Percentiles rank a stretch among this genome's conserved stretches.
phyloP scores from a whole-genome alignment of 2,329 filamentous ascomycete species.

The Fusarium duplospermum region DNA sequence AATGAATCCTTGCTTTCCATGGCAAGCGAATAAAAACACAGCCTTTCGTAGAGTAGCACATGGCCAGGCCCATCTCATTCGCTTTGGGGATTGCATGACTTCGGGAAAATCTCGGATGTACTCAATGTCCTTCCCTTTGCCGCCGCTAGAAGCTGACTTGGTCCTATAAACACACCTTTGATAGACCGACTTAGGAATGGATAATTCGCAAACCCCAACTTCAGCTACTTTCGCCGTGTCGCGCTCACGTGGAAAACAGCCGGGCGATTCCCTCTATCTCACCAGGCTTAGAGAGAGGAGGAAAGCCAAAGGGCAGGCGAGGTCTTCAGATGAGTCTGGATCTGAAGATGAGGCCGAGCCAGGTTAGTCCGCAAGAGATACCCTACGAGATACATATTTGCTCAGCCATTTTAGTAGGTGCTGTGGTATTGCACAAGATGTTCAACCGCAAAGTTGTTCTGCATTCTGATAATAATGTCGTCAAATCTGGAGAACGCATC shows the following conservation, averaged over 20 bases:
- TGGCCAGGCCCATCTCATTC: no score
- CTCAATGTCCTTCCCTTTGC: neutral
- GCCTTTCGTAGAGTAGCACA: no score
- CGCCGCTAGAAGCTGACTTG: neutral
- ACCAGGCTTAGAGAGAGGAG: neutral
- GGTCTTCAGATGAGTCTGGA: neutral
- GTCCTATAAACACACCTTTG: neutral
- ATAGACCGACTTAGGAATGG: neutral
- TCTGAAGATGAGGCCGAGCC: neutral
- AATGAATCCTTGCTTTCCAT: no score
- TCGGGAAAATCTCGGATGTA: neutral
- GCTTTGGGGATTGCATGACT: no score
- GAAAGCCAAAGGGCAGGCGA: neutral
- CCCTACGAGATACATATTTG: rapidly evolving
- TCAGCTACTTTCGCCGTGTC: neutral
- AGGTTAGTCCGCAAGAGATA: neutral
- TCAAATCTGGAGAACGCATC: neutral
- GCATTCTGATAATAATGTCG: neutral
- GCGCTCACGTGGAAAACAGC: neutral
- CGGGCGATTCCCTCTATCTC: neutral
- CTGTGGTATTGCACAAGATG: neutral
- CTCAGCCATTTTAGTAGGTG: neutral
- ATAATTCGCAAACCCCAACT: neutral
- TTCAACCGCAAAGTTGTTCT: neutral
- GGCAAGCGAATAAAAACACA: no score